These are phyloP conservation scores for Lepidium sativum DNA, from an alignment of 345 rosid genomes.

Conservation along the genomic window DNA sequence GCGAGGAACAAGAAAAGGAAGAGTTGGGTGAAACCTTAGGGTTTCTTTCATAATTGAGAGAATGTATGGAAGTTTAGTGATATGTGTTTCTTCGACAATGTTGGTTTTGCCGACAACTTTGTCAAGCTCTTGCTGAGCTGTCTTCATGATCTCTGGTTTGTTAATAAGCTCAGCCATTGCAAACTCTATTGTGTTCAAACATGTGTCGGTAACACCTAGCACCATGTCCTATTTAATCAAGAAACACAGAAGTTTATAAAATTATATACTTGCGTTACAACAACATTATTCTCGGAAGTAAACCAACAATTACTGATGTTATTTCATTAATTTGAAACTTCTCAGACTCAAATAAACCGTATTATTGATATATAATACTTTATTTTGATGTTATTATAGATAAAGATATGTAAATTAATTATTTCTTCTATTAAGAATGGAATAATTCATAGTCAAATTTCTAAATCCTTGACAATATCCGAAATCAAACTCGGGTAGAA, in stretches of 20 bases:
- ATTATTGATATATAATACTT: no score
- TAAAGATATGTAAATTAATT: no score
- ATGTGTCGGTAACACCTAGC: slow-evolving; percentile 14
- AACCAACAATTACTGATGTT: no score
- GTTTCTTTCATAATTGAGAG: slow-evolving; percentile 23
- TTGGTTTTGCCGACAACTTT: slow-evolving; percentile 13
- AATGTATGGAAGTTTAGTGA: slow-evolving; percentile 13
- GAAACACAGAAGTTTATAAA: background rate
- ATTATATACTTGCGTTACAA: no score
- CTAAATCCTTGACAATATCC: no score
- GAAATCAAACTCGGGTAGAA: no score
- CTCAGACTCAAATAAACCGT: no score
- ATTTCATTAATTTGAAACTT: no score
- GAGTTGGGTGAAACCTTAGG: slow-evolving; percentile 11
- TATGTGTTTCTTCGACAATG: slow-evolving; percentile 20
- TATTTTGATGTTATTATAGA: no score
- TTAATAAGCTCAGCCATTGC: slow-evolving; percentile 18
- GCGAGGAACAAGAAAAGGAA: slow-evolving; percentile 16
- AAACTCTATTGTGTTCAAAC: slow-evolving; percentile 6
- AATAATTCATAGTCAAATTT: no score
- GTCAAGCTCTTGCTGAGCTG: slow-evolving; percentile 13
- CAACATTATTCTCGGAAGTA: no score
- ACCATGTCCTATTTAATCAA: slow-evolving; percentile 13
- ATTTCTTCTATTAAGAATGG: no score
- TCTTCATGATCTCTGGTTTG: background rate